These are phyloP conservation scores for Ophiostoma montium DNA, from an alignment of 2,329 filamentous ascomycete genomes.

Conservation along the genomic window DNA sequence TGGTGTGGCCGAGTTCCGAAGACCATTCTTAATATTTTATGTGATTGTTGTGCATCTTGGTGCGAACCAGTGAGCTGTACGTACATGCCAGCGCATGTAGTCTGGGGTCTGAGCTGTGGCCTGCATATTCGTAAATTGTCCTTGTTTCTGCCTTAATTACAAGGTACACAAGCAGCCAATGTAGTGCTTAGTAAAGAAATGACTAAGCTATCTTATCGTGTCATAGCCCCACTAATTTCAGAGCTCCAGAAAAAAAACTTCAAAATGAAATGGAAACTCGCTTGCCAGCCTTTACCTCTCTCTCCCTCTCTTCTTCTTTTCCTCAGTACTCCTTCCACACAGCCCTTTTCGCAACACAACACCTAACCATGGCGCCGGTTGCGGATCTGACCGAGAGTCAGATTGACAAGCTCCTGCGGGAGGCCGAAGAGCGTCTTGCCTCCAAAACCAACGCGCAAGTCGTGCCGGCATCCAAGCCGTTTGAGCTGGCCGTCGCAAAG, in stretches of 20 bases:
- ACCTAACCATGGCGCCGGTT: conserved; percentile 15
- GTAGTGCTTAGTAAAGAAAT: background rate
- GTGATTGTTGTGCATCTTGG: too few species aligned
- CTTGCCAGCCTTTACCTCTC: background rate
- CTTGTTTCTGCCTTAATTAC: background rate
- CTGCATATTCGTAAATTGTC: too few species aligned
- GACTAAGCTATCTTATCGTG: background rate
- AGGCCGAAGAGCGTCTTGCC: conserved; percentile 25
- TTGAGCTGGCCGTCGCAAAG: conserved; percentile 4
- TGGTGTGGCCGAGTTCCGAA: too few species aligned
- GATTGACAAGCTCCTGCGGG: conserved; percentile 24
- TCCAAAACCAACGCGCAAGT: conserved; percentile 10
- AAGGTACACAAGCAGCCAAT: background rate
- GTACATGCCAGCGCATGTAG: too few species aligned
- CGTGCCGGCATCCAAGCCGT: background rate
- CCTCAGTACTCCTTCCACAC: background rate
- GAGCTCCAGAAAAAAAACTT: conserved; percentile 2
- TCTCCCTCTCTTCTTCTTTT: background rate
- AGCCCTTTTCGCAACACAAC: background rate
- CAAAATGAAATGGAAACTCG: background rate
- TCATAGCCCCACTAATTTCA: background rate
- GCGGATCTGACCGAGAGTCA: conserved; percentile 21
- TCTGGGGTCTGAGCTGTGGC: too few species aligned
- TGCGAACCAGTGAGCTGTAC: too few species aligned
- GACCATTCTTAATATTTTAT: too few species aligned